Base-by-base conservation (phyloP, 2,329 filamentous ascomycete species). In the Talaromyces piceae region DNA sequence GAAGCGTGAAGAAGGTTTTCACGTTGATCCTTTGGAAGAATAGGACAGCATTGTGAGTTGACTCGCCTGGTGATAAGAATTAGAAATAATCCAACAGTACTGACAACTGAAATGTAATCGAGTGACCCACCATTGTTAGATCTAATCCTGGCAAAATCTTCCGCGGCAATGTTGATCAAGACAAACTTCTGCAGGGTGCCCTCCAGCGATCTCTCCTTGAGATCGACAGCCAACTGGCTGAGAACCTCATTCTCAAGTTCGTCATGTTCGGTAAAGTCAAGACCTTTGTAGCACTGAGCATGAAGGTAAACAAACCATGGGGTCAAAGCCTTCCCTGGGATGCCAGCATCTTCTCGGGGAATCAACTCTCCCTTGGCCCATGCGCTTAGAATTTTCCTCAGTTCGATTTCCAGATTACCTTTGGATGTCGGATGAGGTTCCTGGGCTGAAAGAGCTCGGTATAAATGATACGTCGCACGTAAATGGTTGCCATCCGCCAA, bases 251-350 rank as follows among this genome's bases (percentile, higher is more conserved):
- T 82, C 67, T 96, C 91, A 25, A 96, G 74, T 64, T 95, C 90
- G 49, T 85, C 80, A 57, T 90, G 86, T 55, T 85, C 82, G 1
- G 81, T 72, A 60, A 93, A 91, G 41, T 83, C 78, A 54, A 85
- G 77, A 27, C 88, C 90, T 55, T 84, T 84, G 69, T 87, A 91
- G 67, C 88, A 91, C 63, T 86, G 83, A 45, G 88, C 88, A 65
- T 96, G 91, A 41, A 96, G 78, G 59, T 86, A 84, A 54, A 91
- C 80, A 61, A 96, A 95, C 85, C 90, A 93, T 47, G 82, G 81
- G 44, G 84, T 75, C 51, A 95, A 78, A 30, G 83, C 81, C 57
- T 83, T 80, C 22, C 67, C 67, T 12, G 67, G 63, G 47, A 69
- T 64, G 47, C 67, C 67, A 26, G 79, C 76, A 50, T 79, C 77